Evolutionary conservation across 2,329 filamentous ascomycete species (phyloP), one percentile per base, ranked within the genome.

Genomic region (Fusarium kyushuense): DNA sequence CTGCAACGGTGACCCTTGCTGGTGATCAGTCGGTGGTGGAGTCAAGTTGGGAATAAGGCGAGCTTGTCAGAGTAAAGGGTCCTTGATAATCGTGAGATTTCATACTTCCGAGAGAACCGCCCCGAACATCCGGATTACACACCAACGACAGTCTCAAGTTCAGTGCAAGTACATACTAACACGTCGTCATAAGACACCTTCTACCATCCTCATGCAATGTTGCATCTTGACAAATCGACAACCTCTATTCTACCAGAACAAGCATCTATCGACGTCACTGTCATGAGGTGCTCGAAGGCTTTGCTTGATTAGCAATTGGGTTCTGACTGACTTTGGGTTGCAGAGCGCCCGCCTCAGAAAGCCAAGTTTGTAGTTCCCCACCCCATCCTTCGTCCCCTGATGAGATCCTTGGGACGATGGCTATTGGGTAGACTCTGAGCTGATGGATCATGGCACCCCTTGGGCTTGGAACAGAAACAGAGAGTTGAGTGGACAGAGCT

Each of bases 281-380:
- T 53, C 56, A 58, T 63, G 32, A 57, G 48, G 48, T 35, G 19
- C 49, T 25, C 23, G 48, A 35, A 21, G 27, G 32, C 23, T 49
- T 19, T 14, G 35, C 35, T 38, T 29, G 55, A n/a, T 38, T 36
- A 25, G 42, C 47, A 65, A 69, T 69, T 69, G 65, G 65, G 65
- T 69, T 69, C 65, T 69, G 65, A 69, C 65, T 69, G 61, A 69
- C 65, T 57, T 48, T 63, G 58, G 51, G 55, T 53, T 65, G 53
- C 53, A 41, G 51, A 65, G 54, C 65, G 60, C 65, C 65, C 65
- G 51, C 41, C 59, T 54, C 48, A 47, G 49, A 51, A 51, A 68
- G 65, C 65, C 59, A 65, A 60, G 59, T 45, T 53, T 46, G 21
- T 30, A 46, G 19, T 64, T 52, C 59, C 45, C 61, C 60, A 57